Conservation (phyloP, 1,284 basidiomycete genomes). For the Ustilago shanxiensis region DNA sequence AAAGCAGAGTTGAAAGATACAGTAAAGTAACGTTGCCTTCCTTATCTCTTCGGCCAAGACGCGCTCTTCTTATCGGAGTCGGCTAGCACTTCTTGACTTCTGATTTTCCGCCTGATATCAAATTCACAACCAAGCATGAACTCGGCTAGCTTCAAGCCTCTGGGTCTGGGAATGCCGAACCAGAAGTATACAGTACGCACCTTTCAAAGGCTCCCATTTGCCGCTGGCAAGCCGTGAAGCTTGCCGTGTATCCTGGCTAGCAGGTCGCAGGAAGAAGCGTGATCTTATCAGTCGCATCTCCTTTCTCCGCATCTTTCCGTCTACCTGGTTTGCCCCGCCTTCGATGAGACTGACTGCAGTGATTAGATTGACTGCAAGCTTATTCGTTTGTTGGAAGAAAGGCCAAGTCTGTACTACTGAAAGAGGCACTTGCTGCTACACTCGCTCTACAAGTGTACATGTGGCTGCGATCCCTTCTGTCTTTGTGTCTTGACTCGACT, state of each 20-base stretch:
- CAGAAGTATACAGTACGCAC: too few species aligned
- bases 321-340: background rate
- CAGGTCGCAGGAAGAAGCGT: background rate
- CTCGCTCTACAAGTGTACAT: background rate
- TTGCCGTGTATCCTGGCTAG: background rate
- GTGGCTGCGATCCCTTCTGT: background rate
- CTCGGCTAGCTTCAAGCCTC: too few species aligned
- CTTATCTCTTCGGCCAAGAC: slow-evolving; percentile 10
- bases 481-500: too few species aligned
- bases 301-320: slow-evolving; percentile 43
- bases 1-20: background rate
- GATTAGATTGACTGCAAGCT: background rate
- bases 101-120: slow-evolving; percentile 9
- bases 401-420: too few species aligned
- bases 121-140: background rate
- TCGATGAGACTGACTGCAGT: background rate
- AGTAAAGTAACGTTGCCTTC: too few species aligned
- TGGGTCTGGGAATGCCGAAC: background rate
- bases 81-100: slow-evolving; percentile 37
- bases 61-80: slow-evolving; percentile 20
- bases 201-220: background rate
- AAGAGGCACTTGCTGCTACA: too few species aligned
- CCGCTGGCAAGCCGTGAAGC: background rate
- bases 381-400: too few species aligned
- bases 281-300: slow-evolving; percentile 26